Evolutionary conservation across 768 basidiomycete genomes (phyloP).

Genomic region (Brasilioporus rufonigricans): DNA sequence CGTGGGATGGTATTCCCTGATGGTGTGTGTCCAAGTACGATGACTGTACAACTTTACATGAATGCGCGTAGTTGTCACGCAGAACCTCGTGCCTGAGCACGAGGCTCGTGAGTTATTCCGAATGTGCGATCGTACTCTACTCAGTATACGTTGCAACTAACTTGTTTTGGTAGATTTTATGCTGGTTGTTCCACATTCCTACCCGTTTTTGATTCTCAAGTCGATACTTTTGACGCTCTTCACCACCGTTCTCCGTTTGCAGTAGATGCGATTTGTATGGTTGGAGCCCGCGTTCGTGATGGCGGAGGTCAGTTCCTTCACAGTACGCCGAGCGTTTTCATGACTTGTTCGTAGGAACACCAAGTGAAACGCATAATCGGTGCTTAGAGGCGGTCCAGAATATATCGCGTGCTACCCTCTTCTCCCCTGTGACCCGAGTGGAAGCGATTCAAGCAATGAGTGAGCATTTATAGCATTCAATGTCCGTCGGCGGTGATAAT

Average conservation of each 20-base stretch:
- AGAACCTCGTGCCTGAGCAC: constrained; percentile 73
- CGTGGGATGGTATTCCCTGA: constrained; percentile 72
- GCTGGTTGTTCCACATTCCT: constrained; percentile 90
- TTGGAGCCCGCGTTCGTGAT: constrained; percentile 86
- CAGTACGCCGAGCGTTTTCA: constrained; percentile 1
- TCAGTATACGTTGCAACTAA: constrained; percentile 12
- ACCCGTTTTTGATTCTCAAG: constrained; percentile 77
- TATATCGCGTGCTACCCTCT: constrained; percentile 83
- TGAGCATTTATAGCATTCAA: constrained; percentile 36
- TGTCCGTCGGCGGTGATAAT: constrained; percentile 2
- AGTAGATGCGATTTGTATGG: constrained; percentile 91
- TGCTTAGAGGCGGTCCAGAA: constrained; percentile 83
- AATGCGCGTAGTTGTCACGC: constrained; percentile 65
- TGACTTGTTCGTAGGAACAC: constrained; percentile 47
- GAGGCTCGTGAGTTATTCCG: constrained; percentile 86
- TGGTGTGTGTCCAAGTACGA: constrained; percentile 41
- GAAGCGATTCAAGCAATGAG: constrained; percentile 96
- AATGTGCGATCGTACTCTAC: constrained; percentile 47
- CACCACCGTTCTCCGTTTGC: constrained; percentile 92
- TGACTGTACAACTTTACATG: not conserved
- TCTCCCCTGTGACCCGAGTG: constrained; percentile 77
- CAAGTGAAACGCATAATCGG: constrained; percentile 69
- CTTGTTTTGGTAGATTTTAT: constrained; percentile 61
- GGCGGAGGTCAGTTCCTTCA: constrained; percentile 64
- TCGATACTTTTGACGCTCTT: constrained; percentile 85